Conservation (phyloP, 441 rosid species). For the Gossypium armourianum region DNA sequence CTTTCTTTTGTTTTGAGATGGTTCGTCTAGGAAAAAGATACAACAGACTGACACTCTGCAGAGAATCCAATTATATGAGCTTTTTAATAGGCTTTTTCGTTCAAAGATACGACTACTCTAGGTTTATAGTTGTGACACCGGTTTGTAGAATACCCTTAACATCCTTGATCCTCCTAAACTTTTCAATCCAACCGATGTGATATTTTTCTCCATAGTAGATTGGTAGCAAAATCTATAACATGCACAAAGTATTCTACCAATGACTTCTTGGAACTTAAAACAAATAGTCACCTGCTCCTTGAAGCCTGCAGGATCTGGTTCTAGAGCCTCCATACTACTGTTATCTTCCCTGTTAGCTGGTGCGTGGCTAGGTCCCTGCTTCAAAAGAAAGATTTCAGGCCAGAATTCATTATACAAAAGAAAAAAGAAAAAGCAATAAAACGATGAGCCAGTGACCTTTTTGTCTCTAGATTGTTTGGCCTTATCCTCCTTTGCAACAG, state of each 20-base stretch:
- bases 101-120: background rate
- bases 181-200: background rate
- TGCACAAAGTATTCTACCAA: background rate
- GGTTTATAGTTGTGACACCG: background rate
- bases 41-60: background rate
- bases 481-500: constrained; percentile 62
- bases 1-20: constrained; percentile 2
- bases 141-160: background rate
- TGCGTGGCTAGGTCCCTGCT: constrained; percentile 41
- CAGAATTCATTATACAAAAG: constrained; percentile 2
- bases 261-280: background rate
- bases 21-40: background rate
- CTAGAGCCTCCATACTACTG: constrained; percentile 39
- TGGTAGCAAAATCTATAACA: background rate
- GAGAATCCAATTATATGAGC: constrained; percentile 6
- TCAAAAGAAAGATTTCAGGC: constrained; percentile 15
- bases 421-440: background rate
- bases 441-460: constrained; percentile 36
- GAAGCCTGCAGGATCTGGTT: constrained; percentile 73
- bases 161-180: background rate
- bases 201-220: background rate
- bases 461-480: constrained; percentile 50
- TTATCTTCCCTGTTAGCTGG: constrained; percentile 46
- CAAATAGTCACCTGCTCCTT: constrained; percentile 47
- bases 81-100: background rate